Conservation (phyloP, 1,139 yeast genomes). For the Geotrichum aggregatum region DNA sequence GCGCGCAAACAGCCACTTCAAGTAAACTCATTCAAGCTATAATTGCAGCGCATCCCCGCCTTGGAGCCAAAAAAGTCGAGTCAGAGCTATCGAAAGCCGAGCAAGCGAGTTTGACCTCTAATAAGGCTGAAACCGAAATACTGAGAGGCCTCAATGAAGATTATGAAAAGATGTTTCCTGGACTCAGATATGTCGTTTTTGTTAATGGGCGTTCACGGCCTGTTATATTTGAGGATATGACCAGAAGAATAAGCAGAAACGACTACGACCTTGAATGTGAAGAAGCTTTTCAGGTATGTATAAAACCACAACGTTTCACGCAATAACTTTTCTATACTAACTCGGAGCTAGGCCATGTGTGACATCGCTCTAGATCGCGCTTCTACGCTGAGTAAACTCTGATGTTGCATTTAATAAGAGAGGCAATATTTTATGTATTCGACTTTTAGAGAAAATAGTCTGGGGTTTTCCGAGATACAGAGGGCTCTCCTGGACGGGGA, state of each 20-base stretch:
- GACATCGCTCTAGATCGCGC: conserved; percentile 82
- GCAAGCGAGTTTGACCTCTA: conserved; percentile 54
- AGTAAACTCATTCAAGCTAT: conserved; percentile 27
- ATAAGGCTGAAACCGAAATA: conserved; percentile 46
- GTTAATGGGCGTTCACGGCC: conserved; percentile 76
- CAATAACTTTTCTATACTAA: conserved; percentile 8
- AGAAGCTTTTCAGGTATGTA: conserved; percentile 58
- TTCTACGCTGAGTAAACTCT: conserved; percentile 23
- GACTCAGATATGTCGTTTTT: conserved; percentile 82
- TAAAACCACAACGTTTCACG: background rate
- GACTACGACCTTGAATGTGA: conserved; percentile 52
- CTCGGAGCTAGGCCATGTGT: conserved; percentile 59
- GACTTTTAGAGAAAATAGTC: conserved; percentile 70
- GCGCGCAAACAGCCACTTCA: background rate
- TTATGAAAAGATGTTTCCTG: conserved; percentile 73
- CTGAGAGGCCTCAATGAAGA: conserved; percentile 52
- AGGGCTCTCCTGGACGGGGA: conserved; percentile 93
- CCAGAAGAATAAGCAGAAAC: conserved; percentile 51
- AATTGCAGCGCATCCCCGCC: conserved; percentile 85
- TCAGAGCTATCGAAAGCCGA: conserved; percentile 68
- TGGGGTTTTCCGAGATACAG: conserved; percentile 90
- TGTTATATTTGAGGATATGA: conserved; percentile 65
- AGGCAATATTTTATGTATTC: background rate
- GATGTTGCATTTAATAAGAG: too few species aligned
- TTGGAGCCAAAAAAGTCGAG: conserved; percentile 54